Conservation (phyloP, 179 eudicot genomes). For the Patellifolia procumbens region DNA sequence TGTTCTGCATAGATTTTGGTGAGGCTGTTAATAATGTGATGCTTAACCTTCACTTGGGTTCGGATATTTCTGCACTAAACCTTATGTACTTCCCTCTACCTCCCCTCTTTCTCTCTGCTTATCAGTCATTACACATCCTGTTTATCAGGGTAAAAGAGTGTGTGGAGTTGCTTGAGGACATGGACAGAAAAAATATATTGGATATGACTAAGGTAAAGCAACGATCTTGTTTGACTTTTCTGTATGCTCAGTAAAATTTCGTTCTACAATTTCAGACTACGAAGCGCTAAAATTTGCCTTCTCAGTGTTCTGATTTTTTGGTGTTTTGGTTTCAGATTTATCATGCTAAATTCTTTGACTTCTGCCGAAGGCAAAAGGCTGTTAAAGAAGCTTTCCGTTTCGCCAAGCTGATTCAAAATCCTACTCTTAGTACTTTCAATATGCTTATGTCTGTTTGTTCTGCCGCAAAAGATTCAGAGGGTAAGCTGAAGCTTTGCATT, state of each 20-base stretch:
- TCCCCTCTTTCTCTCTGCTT: not conserved
- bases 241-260: not conserved
- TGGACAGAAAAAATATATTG: constrained; percentile 63
- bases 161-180: constrained; percentile 78
- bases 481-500: constrained; percentile 37
- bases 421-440: constrained; percentile 92
- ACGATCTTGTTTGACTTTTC: constrained; percentile 6
- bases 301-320: constrained; percentile 19
- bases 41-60: not conserved
- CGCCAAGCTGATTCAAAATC: constrained; percentile 73
- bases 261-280: not conserved
- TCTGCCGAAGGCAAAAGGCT: constrained; percentile 80
- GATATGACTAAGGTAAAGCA: constrained; percentile 82
- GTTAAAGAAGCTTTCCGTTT: constrained; percentile 87
- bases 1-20: constrained; percentile 13
- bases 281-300: not conserved
- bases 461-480: constrained; percentile 74
- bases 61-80: constrained; percentile 1
- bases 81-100: not conserved
- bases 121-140: constrained; percentile 12
- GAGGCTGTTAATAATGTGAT: constrained; percentile 3
- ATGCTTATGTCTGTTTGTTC: constrained; percentile 98
- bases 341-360: constrained; percentile 66
- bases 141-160: constrained; percentile 68
- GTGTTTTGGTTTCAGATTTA: constrained; percentile 61